phyloP scores from a whole-genome alignment of 1,284 basidiomycete species.

The Anthracocystis panici-leucophaei region DNA sequence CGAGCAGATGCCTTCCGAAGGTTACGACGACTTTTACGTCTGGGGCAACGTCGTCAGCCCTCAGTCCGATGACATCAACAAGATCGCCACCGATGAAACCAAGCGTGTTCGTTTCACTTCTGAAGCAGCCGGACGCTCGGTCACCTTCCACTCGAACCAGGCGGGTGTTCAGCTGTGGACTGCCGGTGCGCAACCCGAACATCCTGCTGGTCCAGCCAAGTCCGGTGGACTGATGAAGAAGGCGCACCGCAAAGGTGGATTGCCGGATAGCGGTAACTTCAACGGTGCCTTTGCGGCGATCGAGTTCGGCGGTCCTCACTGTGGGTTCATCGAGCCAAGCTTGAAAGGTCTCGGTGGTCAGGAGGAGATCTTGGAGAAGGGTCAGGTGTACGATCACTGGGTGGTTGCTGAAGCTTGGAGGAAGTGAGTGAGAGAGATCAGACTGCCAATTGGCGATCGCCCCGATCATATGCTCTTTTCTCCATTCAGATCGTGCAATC shows the following conservation, averaged over 20 bases:
- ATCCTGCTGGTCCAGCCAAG: conserved; percentile 38
- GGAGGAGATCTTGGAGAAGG: conserved; percentile 55
- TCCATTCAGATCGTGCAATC: background rate
- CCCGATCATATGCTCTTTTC: background rate
- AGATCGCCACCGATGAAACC: conserved; percentile 32
- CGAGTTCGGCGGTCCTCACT: conserved; percentile 65
- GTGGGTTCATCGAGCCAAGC: conserved; percentile 50
- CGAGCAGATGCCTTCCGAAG: conserved; percentile 32
- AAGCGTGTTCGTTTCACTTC: conserved; percentile 40
- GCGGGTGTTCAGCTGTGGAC: conserved; percentile 61
- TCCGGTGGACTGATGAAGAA: conserved; percentile 47
- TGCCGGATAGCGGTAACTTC: conserved; percentile 42
- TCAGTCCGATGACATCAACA: conserved; percentile 31
- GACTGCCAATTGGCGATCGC: background rate
- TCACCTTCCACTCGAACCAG: conserved; percentile 61
- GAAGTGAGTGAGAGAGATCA: conserved; percentile 20
- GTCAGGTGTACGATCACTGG: conserved; percentile 58
- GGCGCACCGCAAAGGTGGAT: conserved; percentile 39
- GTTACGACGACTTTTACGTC: conserved; percentile 65
- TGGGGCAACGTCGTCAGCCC: conserved; percentile 50
- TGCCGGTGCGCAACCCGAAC: conserved; percentile 44
- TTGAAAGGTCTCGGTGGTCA: conserved; percentile 43
- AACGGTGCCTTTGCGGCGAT: conserved; percentile 52
- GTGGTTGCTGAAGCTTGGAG: conserved; percentile 50
- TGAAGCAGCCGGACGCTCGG: conserved; percentile 43